Evolutionary conservation across 2,329 filamentous ascomycete genomes (phyloP), one percentile per base, ranked within the genome.

Genomic region (Colletotrichum agaves): DNA sequence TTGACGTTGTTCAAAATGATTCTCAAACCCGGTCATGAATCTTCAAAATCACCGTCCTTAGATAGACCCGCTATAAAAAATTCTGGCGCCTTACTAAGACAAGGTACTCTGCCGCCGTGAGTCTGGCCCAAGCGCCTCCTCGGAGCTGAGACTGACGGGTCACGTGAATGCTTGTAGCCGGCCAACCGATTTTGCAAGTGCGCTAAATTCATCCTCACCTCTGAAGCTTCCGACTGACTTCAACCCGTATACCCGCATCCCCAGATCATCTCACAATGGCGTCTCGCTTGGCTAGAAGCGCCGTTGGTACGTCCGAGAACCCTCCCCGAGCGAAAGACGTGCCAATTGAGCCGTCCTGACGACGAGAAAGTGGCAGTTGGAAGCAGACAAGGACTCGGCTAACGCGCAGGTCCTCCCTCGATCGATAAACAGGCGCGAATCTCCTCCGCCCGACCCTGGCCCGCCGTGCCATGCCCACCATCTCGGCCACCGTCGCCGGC

Each of bases 211-310:
- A 83, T 79, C 76, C 76, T 79, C 78, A 79, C 76, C 76, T 77
- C 74, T 77, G n/a, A 60, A 83, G 80, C 79, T 80, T 12, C 77
- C 79, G 78, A 83, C 79, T 79, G 79, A 76, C 76, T 74, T 79
- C 76, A 80, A 80, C 15, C 75, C 77, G 73, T 77, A 79, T 79
- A 83, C 61, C 78, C 81, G 79, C 82, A 85, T 84, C 84, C 83
- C 81, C 83, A 81, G 83, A 79, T 83, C 82, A 86, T 84, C 81
- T 82, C 88, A 92, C 87, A 92, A 98, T 98, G 95, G 95, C 95
- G 88, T 97, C 93, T 84, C 93, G 94, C 88, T 89, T 98, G 87
- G 93, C 91, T 89, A 94, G 93, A 89, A 94, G 90, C 88, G 93
- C 94, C 85, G 86, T 95, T 85, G 93, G 95, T 98, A 90, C 83